phyloP scores from a whole-genome alignment of 2,329 filamentous ascomycete genomes.

The Botryotinia convoluta region DNA sequence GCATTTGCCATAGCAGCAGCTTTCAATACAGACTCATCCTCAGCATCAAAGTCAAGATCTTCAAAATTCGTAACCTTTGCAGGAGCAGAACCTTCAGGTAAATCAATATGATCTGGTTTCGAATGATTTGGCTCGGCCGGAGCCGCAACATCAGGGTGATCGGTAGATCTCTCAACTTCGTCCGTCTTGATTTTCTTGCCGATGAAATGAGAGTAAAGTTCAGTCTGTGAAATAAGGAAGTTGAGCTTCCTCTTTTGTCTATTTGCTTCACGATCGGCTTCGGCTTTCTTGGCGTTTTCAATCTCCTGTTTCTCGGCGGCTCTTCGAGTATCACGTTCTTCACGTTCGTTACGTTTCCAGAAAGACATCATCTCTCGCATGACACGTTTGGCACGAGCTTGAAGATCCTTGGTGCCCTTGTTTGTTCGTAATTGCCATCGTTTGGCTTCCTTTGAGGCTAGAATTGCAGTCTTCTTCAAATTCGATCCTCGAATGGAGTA shows the following conservation, averaged over 20 bases:
- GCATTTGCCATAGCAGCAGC: conserved; percentile 92
- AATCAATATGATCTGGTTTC: conserved; percentile 40
- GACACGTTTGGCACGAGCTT: conserved; percentile 92
- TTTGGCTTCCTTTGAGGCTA: conserved; percentile 95
- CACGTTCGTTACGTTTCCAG: conserved; percentile 98
- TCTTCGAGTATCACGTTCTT: conserved; percentile 92
- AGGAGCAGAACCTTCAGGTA: conserved; percentile 53
- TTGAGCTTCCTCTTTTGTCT: conserved; percentile 98
- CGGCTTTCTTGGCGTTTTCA: conserved; percentile 92
- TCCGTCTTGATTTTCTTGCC: conserved; percentile 99
- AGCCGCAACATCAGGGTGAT: conserved; percentile 68
- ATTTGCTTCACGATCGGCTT: conserved; percentile 95
- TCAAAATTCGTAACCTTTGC: conserved; percentile 90
- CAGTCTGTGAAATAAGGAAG: conserved; percentile 97
- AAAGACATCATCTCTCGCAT: conserved; percentile 99
- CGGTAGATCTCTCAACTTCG: conserved; percentile 86
- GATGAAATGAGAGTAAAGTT: conserved; percentile 98
- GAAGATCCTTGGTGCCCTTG: conserved; percentile 97
- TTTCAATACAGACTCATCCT: conserved; percentile 78
- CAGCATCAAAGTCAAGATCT: conserved; percentile 91
- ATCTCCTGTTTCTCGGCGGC: conserved; percentile 93
- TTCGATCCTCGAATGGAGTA: conserved; percentile 89
- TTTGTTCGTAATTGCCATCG: conserved; percentile 97
- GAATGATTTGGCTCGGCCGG: conserved; percentile 45
- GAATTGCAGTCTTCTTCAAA: conserved; percentile 92